Evolutionary conservation across 257 asterid genomes (phyloP), one percentile per base, ranked within the genome.

Genomic region (Nicotiana tomentosiformis): DNA sequence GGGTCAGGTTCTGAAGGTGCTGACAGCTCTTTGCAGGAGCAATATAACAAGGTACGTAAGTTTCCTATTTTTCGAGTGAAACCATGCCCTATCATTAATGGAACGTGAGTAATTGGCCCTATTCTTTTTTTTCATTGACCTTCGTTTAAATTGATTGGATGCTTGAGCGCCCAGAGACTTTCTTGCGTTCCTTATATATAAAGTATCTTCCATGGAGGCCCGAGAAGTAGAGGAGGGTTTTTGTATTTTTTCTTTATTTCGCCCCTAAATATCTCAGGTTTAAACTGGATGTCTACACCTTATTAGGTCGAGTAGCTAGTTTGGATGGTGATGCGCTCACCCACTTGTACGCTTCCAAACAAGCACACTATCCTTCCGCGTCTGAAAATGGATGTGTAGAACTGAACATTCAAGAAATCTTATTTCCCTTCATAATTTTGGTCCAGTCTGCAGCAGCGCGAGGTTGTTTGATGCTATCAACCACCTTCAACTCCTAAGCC

Each of bases 1-100:
- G 97, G 93, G 23, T 91, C 95, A 23, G 92, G 95, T 55, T 92
- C 95, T 3, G 95, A 91, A 90, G 97, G 95, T 51, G 97, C 97
- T 82, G 97, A 92, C 78, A 72, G 79, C 61, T 72, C 79, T 72
- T 72, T 72, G 61, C 79, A 72, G 79, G 79, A 72, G 39, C 61
- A 92, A 82, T 91, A 72, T 62, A 89, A 91, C 87, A 90, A 92
- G 92, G 97, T 91, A 89, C 56, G 7, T 11, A 23, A 2, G 7
- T 46, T 46, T 46, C 4, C 39, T 23, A 46, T 14, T 46, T 70
- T 72, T 46, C 79, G 46, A 72, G 79, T 46, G 39, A 72, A 72
- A 72, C 0, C 61, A 3, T 72, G 39, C 4, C 61, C 7, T 1
- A 3, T 6, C 16, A 7, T 72, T n/a, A 43, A 33, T 43, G 78